phyloP scores from a whole-genome alignment of 768 basidiomycete species.

The Lenzites betulinus region DNA sequence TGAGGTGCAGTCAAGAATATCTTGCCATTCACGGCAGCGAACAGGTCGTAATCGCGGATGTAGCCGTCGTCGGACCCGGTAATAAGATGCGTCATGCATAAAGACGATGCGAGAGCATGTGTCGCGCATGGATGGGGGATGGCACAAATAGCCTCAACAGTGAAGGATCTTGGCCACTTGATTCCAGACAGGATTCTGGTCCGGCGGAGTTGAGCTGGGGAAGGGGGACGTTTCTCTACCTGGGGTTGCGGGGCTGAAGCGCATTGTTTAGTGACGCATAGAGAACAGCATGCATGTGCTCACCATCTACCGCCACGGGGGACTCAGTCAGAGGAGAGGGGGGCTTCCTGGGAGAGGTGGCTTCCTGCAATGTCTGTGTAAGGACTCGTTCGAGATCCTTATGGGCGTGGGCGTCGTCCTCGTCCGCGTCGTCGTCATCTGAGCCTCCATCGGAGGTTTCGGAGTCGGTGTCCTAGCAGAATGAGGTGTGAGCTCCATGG shows the following conservation, averaged over 20 bases:
- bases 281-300: background rate
- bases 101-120: conserved; percentile 82
- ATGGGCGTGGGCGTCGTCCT: conserved; percentile 45
- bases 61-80: conserved; percentile 95
- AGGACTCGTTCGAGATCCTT: conserved; percentile 52
- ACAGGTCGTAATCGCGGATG: conserved; percentile 91
- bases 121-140: conserved; percentile 88
- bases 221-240: conserved; percentile 45
- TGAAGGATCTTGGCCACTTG: conserved; percentile 61
- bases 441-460: conserved; percentile 62
- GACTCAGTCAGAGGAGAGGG: conserved; percentile 16
- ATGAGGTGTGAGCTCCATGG: conserved; percentile 7
- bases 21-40: conserved; percentile 84
- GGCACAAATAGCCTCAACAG: conserved; percentile 89
- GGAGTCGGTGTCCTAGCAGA: conserved; percentile 53
- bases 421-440: conserved; percentile 39
- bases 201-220: conserved; percentile 57
- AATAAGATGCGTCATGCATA: conserved; percentile 84
- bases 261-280: background rate
- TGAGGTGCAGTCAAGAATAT: conserved; percentile 87
- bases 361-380: conserved; percentile 35
- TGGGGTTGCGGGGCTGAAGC: conserved; percentile 26
- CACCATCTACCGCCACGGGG: conserved; percentile 13
- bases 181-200: conserved; percentile 40
- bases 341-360: conserved; percentile 29